phyloP scores from a whole-genome alignment of 306 rosid genomes.

The Cotoneaster glaucophyllus region DNA sequence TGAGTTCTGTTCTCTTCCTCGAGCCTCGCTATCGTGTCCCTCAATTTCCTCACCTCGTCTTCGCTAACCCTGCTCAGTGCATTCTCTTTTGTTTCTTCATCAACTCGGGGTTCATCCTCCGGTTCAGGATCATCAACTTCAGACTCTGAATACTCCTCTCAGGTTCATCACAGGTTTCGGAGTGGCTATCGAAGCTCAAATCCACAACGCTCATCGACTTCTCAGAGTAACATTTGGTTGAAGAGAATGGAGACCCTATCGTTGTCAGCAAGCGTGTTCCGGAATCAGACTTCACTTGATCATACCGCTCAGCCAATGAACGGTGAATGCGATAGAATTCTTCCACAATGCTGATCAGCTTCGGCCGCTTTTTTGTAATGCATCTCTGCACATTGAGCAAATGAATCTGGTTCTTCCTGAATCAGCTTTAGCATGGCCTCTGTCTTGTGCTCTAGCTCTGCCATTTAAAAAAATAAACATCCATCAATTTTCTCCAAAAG shows the following conservation, averaged over 20 bases:
- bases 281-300: conserved; percentile 59
- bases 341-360: conserved; percentile 71
- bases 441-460: conserved; percentile 70
- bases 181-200: conserved; percentile 47
- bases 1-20: conserved; percentile 41
- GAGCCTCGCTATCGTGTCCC: conserved; percentile 40
- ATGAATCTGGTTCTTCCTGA: conserved; percentile 84
- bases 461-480: conserved; percentile 1
- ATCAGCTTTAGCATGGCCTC: conserved; percentile 57
- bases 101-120: conserved; percentile 29
- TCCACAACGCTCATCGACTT: conserved; percentile 30
- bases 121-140: conserved; percentile 80
- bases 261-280: conserved; percentile 42
- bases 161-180: conserved; percentile 32
- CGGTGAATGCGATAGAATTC: conserved; percentile 77
- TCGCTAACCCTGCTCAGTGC: neutral
- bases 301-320: conserved; percentile 64
- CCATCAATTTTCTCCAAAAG: neutral
- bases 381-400: conserved; percentile 92
- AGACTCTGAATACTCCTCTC: conserved; percentile 55
- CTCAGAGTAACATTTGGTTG: conserved; percentile 35
- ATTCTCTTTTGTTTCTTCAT: conserved; percentile 10
- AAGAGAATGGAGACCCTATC: conserved; percentile 52
- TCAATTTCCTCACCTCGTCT: conserved; percentile 36
- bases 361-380: conserved; percentile 79